Conservation (phyloP, 345 rosid species). For the Geranium rotundifolium region DNA sequence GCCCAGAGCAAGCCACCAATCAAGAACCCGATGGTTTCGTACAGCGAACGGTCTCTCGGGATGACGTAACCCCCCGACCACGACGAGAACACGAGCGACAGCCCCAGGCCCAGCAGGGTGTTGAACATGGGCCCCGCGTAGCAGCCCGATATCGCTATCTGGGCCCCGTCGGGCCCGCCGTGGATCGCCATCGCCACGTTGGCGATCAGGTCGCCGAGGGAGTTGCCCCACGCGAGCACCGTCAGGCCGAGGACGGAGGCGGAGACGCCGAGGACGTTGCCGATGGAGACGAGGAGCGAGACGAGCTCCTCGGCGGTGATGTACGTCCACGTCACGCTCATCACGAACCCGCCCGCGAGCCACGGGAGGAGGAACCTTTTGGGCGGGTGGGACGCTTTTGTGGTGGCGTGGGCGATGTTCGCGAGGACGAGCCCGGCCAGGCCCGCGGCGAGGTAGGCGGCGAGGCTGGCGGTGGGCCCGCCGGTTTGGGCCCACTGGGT, state of each 20-base stretch:
- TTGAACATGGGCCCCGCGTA: constrained; percentile 88
- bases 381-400: constrained; percentile 53
- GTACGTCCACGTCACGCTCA: constrained; percentile 88
- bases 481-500: constrained; percentile 16
- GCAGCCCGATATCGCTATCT: constrained; percentile 71
- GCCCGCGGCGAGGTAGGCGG: constrained; percentile 35
- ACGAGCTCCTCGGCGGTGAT: constrained; percentile 78
- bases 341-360: constrained; percentile 75
- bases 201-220: constrained; percentile 74
- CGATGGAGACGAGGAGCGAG: constrained; percentile 56
- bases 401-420: constrained; percentile 31
- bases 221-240: constrained; percentile 90
- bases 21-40: constrained; percentile 64
- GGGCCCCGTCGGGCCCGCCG: constrained; percentile 62
- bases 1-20: constrained; percentile 70
- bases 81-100: constrained; percentile 48
- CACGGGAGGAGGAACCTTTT: constrained; percentile 46
- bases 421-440: constrained; percentile 36
- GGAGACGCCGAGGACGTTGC: constrained; percentile 45
- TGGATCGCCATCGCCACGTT: constrained; percentile 56
- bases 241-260: constrained; percentile 76
- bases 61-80: constrained; percentile 46
- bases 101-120: constrained; percentile 58
- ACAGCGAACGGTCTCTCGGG: constrained; percentile 38
- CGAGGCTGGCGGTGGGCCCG: constrained; percentile 12